Conservation (phyloP, 176 grass and related monocot species). For the Lolium perenne region DNA sequence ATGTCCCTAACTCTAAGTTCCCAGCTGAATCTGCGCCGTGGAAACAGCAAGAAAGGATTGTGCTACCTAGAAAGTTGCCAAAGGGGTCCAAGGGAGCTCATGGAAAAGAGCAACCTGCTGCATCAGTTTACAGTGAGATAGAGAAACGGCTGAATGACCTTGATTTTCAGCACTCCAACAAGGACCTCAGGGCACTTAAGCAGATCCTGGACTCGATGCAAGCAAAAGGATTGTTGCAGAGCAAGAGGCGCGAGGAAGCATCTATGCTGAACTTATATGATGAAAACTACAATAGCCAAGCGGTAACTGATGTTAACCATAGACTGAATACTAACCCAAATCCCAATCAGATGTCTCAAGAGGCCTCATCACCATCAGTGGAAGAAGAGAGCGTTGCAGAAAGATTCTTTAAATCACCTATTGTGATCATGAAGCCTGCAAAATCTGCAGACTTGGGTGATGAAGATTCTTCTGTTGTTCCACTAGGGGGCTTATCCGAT, state of each 20-base stretch:
- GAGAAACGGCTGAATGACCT: conserved; percentile 89
- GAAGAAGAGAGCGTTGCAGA: conserved; percentile 46
- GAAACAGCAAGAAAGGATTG: conserved; percentile 82
- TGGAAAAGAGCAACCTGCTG: conserved; percentile 61
- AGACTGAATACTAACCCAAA: conserved; percentile 37
- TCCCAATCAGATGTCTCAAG: conserved; percentile 26
- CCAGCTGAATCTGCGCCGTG: conserved; percentile 79
- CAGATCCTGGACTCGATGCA: conserved; percentile 91
- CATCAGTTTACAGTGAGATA: conserved; percentile 86
- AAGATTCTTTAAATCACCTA: conserved; percentile 74
- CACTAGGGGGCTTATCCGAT: conserved; percentile 56
- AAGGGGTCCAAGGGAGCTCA: conserved; percentile 51
- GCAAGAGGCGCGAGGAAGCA: conserved; percentile 57
- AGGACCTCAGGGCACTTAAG: conserved; percentile 84
- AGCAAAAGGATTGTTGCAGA: conserved; percentile 85
- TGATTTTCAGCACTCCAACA: conserved; percentile 86
- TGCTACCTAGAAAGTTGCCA: conserved; percentile 62
- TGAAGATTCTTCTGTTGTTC: conserved; percentile 45
- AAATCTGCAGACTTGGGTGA: conserved; percentile 56
- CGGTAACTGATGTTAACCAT: conserved; percentile 24
- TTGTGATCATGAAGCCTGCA: conserved; percentile 95
- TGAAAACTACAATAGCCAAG: conserved; percentile 39
- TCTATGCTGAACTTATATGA: conserved; percentile 47
- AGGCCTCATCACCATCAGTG: not conserved
- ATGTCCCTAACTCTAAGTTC: conserved; percentile 64